Evolutionary conservation across 768 basidiomycete genomes (phyloP), one percentile per base, ranked within the genome.

Genomic region (Multifurca ochricompacta): DNA sequence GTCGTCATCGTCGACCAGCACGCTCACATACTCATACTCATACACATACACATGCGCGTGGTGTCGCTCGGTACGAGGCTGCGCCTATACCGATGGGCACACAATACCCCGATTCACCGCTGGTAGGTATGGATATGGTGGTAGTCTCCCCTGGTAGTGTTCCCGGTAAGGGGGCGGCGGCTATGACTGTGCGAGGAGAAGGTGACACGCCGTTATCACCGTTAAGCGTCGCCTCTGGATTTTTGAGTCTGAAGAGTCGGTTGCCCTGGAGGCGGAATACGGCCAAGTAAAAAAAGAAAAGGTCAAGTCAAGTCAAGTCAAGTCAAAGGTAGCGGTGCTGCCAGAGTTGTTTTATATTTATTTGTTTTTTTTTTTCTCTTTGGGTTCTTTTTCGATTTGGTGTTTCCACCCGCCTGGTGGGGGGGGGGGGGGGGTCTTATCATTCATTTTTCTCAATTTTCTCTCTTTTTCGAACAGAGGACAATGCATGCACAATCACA

Each of bases 31-130:
- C n/a, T n/a, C n/a, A n/a, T n/a, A n/a, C 28, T 27, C 16, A 14
- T 10, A 16, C 18, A 16, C 56, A 36, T 36, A 27, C 27, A 39
- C 37, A 27, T 40, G 32, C 41, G 28, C 48, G 13, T 28, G 39
- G 30, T 18, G 31, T 30, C 8, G 16, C 36, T 8, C 31, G 31
- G 36, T 60, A 60, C 25, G 57, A 54, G 49, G 41, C 58, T 9
- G 59, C 59, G 21, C 58, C 58, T 6, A 16, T 61, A 2, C 57
- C 59, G 7, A 27, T 2, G 7, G 59, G 53, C 3, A 41, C 54
- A 3, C 36, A 59, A 30, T 61, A 61, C 46, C 59, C 59, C 31
- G 8, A 44, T 16, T 61, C 59, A 36, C 59, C 59, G 6, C 19
- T 51, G 19, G 48, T 21, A 16, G 18, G 13, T 1, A 19, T 32